A percentile compares a stretch with the other conserved stretches of the same genome.
These are phyloP conservation scores for Aegilops speltoides DNA, from an alignment of 176 grass and related monocot genomes.

Conservation along the genomic window DNA sequence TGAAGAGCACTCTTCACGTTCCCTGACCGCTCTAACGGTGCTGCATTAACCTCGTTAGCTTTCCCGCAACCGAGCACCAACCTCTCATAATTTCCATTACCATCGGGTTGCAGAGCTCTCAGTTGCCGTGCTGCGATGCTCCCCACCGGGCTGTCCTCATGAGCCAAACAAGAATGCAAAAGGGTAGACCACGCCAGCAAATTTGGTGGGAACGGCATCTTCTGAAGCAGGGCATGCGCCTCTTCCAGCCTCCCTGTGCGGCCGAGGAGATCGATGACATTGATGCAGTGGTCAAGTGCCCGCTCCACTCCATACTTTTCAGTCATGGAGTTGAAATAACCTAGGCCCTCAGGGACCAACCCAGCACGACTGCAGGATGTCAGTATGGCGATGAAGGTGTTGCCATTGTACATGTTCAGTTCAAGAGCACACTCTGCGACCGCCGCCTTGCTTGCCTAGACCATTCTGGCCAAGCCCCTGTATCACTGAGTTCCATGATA, in stretches of 20 bases:
- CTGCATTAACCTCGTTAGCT: background rate
- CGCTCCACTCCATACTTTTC: slow-evolving; percentile 41
- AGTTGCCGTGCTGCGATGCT: slow-evolving; percentile 38
- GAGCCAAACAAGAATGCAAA: slow-evolving; percentile 52
- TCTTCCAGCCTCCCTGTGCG: slow-evolving; percentile 48
- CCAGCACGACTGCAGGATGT: slow-evolving; percentile 51
- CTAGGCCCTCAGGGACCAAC: slow-evolving; percentile 42
- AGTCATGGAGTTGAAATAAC: slow-evolving; percentile 48
- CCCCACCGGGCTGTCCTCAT: slow-evolving; percentile 15
- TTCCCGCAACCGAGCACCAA: slow-evolving; percentile 6
- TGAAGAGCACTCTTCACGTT: background rate
- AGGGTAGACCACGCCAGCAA: slow-evolving; percentile 49
- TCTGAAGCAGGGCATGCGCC: slow-evolving; percentile 38
- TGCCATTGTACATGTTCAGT: slow-evolving; percentile 33
- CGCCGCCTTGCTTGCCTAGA: slow-evolving; percentile 15
- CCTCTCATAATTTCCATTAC: slow-evolving; percentile 21
- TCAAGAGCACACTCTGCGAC: slow-evolving; percentile 30
- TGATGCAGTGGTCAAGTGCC: slow-evolving; percentile 44
- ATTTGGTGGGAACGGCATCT: slow-evolving; percentile 31
- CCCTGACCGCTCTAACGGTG: background rate
- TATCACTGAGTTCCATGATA: slow-evolving; percentile 61
- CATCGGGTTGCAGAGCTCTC: slow-evolving; percentile 6
- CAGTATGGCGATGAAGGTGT: slow-evolving; percentile 54
- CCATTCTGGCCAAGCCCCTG: slow-evolving; percentile 68
- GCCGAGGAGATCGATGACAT: slow-evolving; percentile 44